phyloP scores from a whole-genome alignment of 2,329 filamentous ascomycete genomes.

The Neurospora sp. region DNA sequence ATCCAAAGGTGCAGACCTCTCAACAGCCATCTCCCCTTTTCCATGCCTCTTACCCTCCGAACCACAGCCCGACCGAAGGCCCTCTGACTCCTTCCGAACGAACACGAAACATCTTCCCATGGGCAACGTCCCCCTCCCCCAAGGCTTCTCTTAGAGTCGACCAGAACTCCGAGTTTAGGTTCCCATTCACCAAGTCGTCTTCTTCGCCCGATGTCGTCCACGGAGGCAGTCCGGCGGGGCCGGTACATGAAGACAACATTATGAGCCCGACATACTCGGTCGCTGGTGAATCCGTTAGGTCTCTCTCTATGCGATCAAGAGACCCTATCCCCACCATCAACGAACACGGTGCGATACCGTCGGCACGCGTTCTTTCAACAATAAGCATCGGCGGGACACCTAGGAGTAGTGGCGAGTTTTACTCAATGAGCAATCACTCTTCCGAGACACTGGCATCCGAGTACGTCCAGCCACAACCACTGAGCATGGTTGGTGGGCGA shows the following conservation, averaged over 20 bases:
- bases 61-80: conserved; percentile 30
- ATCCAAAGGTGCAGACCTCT: conserved; percentile 33
- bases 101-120: conserved; percentile 32
- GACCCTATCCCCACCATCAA: conserved; percentile 39
- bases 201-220: conserved; percentile 19
- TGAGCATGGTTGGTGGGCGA: conserved; percentile 24
- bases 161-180: conserved; percentile 46
- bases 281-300: conserved; percentile 23
- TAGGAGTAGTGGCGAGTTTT: conserved; percentile 88
- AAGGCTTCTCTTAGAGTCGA: conserved; percentile 31
- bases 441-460: conserved; percentile 89
- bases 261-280: conserved; percentile 28
- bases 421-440: conserved; percentile 89
- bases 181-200: conserved; percentile 39
- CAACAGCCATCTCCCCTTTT: conserved; percentile 41
- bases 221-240: conserved; percentile 19
- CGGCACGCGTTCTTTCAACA: conserved; percentile 64
- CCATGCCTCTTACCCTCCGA: conserved; percentile 45
- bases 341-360: conserved; percentile 48
- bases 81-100: conserved; percentile 26
- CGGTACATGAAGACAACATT: conserved; percentile 24
- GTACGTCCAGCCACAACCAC: conserved; percentile 52
- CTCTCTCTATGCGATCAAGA: conserved; percentile 30
- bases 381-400: conserved; percentile 72
- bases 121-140: conserved; percentile 23